Percentiles rank a stretch among this genome's conserved stretches.
Evolutionary conservation across 768 basidiomycete species (phyloP).

Genomic region (Paxillus rubicundulus): DNA sequence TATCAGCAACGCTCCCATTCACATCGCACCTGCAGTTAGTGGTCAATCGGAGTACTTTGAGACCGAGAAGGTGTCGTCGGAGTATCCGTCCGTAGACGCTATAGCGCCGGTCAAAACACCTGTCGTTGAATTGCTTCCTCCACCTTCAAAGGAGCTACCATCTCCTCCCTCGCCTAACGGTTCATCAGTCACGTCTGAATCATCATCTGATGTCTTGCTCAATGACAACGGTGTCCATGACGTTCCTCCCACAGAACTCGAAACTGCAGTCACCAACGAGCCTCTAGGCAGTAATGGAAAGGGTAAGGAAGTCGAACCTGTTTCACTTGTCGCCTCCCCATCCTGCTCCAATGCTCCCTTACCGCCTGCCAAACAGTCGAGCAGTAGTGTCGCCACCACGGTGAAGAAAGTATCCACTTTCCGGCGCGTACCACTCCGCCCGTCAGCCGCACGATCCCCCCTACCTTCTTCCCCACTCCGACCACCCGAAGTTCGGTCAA

Average conservation of each 20-base stretch:
- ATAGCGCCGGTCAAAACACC: constrained; percentile 8
- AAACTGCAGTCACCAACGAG: background rate
- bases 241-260: background rate
- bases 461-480: constrained; percentile 37
- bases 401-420: constrained; percentile 47
- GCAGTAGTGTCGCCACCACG: background rate
- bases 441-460: constrained; percentile 16
- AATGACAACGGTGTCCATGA: background rate
- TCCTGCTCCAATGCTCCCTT: constrained; percentile 10
- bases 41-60: constrained; percentile 10
- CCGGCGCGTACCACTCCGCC: constrained; percentile 46
- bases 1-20: constrained; percentile 7
- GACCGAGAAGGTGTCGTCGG: constrained; percentile 19
- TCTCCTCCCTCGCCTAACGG: constrained; percentile 6
- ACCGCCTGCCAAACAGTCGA: constrained; percentile 3
- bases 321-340: constrained; percentile 6
- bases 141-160: constrained; percentile 3
- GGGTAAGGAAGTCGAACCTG: constrained; percentile 4
- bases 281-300: constrained; percentile 9
- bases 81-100: constrained; percentile 7
- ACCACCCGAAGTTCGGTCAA: constrained; percentile 21
- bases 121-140: constrained; percentile 5
- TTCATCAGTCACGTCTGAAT: constrained; percentile 1
- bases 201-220: background rate
- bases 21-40: background rate